A percentile compares a stretch with the other conserved stretches of the same genome.
Conservation (phyloP, 1,139 yeast species). For the Starmera stellimalicola region DNA sequence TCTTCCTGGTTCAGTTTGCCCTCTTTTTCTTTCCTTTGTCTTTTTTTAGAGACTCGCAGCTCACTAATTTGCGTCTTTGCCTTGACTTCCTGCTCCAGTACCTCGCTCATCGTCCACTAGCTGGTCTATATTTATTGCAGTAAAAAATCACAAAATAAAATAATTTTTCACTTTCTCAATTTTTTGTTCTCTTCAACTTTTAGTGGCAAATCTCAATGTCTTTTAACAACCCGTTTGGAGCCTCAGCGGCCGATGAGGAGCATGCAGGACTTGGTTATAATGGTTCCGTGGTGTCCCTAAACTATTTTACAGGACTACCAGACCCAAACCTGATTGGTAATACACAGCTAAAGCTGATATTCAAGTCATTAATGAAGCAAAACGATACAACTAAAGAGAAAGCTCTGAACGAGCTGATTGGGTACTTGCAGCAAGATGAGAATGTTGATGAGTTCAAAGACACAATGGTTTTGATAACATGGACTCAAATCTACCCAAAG, state of each 20-base stretch:
- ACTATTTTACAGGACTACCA: slow-evolving; percentile 72
- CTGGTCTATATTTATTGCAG: too few relatives aligned
- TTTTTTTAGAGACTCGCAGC: slow-evolving; percentile 12
- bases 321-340: slow-evolving; percentile 51
- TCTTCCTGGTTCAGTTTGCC: slow-evolving; percentile 6
- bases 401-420: slow-evolving; percentile 50
- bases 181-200: too few relatives aligned
- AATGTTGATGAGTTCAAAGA: slow-evolving; percentile 28
- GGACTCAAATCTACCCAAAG: slow-evolving; percentile 81
- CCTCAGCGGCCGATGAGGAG: slow-evolving; percentile 3
- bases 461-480: slow-evolving; percentile 47
- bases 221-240: slow-evolving; percentile 16
- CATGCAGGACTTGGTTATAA: slow-evolving; percentile 26
- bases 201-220: too few relatives aligned
- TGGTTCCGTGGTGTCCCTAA: slow-evolving; percentile 63
- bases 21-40: slow-evolving; percentile 7
- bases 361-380: slow-evolving; percentile 68
- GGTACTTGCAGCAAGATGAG: slow-evolving; percentile 22
- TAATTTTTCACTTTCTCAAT: too few relatives aligned
- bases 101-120: not conserved
- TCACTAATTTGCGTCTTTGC: too few relatives aligned
- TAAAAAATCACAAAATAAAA: too few relatives aligned
- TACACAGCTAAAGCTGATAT: slow-evolving; percentile 52
- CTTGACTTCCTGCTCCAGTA: too few relatives aligned
- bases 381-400: slow-evolving; percentile 81